phyloP scores from a whole-genome alignment of 1,284 basidiomycete genomes.

The Pseudozyma sp. region DNA sequence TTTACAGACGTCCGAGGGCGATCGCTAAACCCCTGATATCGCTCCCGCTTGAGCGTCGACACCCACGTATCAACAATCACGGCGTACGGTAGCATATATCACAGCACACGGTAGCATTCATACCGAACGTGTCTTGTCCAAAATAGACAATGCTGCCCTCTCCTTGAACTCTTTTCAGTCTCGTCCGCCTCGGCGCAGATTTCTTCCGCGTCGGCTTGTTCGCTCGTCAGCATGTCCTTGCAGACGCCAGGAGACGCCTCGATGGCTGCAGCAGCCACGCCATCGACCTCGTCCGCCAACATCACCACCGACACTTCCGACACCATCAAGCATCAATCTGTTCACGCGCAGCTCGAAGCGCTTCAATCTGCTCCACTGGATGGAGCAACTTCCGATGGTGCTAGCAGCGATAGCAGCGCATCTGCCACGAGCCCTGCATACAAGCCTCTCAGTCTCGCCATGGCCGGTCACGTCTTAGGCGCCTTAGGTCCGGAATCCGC shows the following conservation, averaged over 20 bases:
- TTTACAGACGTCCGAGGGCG: too few relatives aligned
- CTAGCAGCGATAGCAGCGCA: conserved; percentile 5
- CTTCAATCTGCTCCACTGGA: background rate
- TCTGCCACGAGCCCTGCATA: conserved; percentile 16
- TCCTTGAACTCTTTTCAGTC: conserved; percentile 2
- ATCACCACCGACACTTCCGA: background rate
- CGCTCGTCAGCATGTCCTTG: conserved; percentile 14
- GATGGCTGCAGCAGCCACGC: background rate
- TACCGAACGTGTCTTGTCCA: conserved; percentile 1
- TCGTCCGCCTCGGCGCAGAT: conserved; percentile 9
- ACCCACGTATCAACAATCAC: background rate
- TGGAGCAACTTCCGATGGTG: background rate
- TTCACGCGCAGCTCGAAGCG: background rate
- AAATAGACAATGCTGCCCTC: conserved; percentile 17
- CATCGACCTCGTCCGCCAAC: background rate
- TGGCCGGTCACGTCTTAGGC: conserved; percentile 30
- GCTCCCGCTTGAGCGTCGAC: too few relatives aligned
- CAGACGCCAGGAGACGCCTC: conserved; percentile 1
- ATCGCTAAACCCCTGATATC: too few relatives aligned
- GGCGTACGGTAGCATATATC: background rate
- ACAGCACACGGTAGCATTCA: background rate
- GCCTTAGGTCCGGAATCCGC: conserved; percentile 9
- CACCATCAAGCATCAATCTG: background rate
- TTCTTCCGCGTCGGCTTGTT: background rate
- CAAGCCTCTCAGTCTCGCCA: conserved; percentile 29